Evolutionary conservation across 176 grass and related monocot species (phyloP), one percentile per base, ranked within the genome.

Genomic region (Phyllostachys edulis): DNA sequence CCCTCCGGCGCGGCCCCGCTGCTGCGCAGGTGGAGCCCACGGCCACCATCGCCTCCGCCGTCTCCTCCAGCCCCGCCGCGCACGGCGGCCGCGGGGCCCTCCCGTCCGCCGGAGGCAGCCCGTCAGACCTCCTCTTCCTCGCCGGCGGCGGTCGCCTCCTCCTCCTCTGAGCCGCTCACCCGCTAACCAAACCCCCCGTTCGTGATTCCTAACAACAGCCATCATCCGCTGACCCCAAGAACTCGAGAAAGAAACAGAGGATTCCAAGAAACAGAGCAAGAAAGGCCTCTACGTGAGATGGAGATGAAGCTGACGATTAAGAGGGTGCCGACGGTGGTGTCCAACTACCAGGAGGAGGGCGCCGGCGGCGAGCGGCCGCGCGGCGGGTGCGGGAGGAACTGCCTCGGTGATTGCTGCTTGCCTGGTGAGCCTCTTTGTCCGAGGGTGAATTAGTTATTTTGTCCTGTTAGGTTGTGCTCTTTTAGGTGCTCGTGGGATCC

Each of bases 81-180:
- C 97, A 99, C 97, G 97, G 97, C 69, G 93, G 97, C 76, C 93
- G 97, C 69, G 93, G 96, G 73, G 97, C 97, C 49, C 90, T 99
- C 39, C 97, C 97, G 6, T 94, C 91, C 4, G 97, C 93, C 27
- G 97, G 97, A 34, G 97, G 97, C 5, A 96, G 91, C 78, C 97
- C 97, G 18, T 99, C 97, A 0, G 97, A 99, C 84, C 97, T 99
- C 52, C 97, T 99, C 81, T 99, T 99, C 85, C 93, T 99, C 69
- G 97, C 97, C 75, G 97, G 97, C 69, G 97, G 97, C 38, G 97
- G 97, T 63, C 50, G 75, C 50, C 54, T 62, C 66, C 15, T 76
- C 71, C 23, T 71, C 60, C 23, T 86, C 73, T 90, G 67, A 86
- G 27, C 3, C 17, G 36, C 20, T 15, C 36, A 24, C 61, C 68